A percentile compares a stretch with the other conserved stretches of the same genome.
These are phyloP conservation scores for Biscogniauxia marginata DNA, from an alignment of 2,329 filamentous ascomycete species.

Conservation along the genomic window DNA sequence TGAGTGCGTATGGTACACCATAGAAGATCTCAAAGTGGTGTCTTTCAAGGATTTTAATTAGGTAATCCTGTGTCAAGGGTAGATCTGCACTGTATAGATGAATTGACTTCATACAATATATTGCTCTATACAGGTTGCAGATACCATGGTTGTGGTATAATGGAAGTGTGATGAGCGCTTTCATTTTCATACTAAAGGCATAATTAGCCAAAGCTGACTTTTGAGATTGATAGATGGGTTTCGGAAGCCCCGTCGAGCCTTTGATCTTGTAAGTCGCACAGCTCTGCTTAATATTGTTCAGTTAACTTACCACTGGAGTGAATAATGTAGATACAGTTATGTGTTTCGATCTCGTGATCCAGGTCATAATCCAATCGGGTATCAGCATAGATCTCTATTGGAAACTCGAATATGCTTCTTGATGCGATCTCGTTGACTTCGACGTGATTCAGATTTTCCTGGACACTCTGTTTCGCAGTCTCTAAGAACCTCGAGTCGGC, in stretches of 20 bases:
- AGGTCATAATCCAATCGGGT: slow-evolving; percentile 35
- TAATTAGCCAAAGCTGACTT: slow-evolving; percentile 49
- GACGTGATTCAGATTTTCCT: slow-evolving; percentile 13
- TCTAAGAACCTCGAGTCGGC: slow-evolving; percentile 25
- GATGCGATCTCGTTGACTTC: slow-evolving; percentile 28
- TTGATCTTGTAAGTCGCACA: slow-evolving; percentile 22
- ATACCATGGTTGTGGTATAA: slow-evolving; percentile 61
- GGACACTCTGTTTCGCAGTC: slow-evolving; percentile 18
- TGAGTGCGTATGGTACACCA: slow-evolving; percentile 63
- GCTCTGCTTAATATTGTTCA: slow-evolving; percentile 18
- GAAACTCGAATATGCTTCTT: slow-evolving; percentile 29
- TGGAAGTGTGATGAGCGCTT: slow-evolving; percentile 54
- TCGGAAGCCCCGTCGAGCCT: slow-evolving; percentile 61
- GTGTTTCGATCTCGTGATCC: slow-evolving; percentile 24
- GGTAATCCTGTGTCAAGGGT: slow-evolving; percentile 51
- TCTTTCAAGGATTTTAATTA: slow-evolving; percentile 43
- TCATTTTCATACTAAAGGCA: slow-evolving; percentile 36
- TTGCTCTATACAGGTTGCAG: slow-evolving; percentile 51
- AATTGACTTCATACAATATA: slow-evolving; percentile 49
- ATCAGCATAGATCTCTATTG: slow-evolving; percentile 30
- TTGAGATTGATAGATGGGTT: slow-evolving; percentile 61
- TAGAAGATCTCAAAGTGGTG: slow-evolving; percentile 54
- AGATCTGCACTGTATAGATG: slow-evolving; percentile 54
- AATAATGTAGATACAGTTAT: slow-evolving; percentile 30
- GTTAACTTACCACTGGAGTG: slow-evolving; percentile 17